Evolutionary conservation across 345 rosid species (phyloP), one percentile per base, ranked within the genome.

Genomic region (Durio zibethinus): DNA sequence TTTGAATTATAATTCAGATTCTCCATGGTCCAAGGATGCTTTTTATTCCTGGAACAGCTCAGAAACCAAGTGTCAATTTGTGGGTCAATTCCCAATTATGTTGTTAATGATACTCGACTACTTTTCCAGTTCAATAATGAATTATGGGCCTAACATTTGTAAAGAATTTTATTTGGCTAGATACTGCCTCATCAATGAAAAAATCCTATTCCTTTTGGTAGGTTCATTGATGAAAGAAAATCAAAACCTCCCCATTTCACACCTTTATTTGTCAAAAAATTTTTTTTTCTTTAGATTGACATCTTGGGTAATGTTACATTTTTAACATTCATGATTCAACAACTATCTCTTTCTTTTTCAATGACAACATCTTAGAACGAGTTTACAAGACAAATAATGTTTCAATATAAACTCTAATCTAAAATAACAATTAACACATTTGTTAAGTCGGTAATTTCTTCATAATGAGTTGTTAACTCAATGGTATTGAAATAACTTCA

Each of bases 61-160:
- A 14, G 15, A 31, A 52, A 40, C 33, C 78, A 72, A 68, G 78
- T 56, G 76, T 79, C 85, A 69, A 74, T 70, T 76, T 70, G 73
- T 77, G 77, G 68, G 66, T 35, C 63, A 52, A 12, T 76, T 7
- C 33, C 3, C 12, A n/a, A 48, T 10, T 68, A 43, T 35, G 73
- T 7, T 43, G 73, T 68, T 68, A 38, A 57, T 54, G 10, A 6
- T 27, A 11, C 6, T 42, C 38, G 29, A 36, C 70, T 73, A 56
- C 72, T 43, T 54, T 62, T 67, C n/a, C 25, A 70, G 36, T 60
- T 65, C 78, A 79, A 74, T 53, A 18, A 78, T 82, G 75, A 72
- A 81, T 65, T 29, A 78, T 80, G 79, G 82, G 81, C 73, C 72
- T 68, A 57, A 31, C 15, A 1, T 76, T 61, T 50, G 68, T 35